A percentile compares a stretch with the other conserved stretches of the same genome.
Evolutionary conservation across 129 eudicot genomes (phyloP).

Genomic region (Helichrysum umbraculigerum): DNA sequence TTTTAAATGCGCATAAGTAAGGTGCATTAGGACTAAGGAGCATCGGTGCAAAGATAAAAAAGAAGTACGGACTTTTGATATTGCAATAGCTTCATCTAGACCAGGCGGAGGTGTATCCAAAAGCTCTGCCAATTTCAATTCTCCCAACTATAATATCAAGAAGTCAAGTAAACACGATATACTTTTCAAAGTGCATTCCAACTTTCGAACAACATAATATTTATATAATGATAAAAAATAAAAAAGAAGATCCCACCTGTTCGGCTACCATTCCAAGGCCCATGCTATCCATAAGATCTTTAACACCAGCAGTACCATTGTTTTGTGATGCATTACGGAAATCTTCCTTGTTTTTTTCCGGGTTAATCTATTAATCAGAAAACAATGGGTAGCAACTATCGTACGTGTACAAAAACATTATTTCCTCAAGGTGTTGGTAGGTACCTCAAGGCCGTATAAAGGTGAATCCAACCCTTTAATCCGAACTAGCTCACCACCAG

Average conservation of each 20-base stretch:
- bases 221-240: neutral
- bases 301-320: constrained; percentile 44
- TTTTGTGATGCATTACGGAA: constrained; percentile 43
- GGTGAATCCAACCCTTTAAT: constrained; percentile 73
- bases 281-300: constrained; percentile 59
- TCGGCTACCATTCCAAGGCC: constrained; percentile 82
- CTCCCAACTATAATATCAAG: constrained; percentile 49
- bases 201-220: neutral
- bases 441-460: constrained; percentile 78
- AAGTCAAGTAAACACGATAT: constrained; percentile 20
- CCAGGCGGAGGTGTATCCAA: constrained; percentile 76
- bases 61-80: constrained; percentile 50
- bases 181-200: constrained; percentile 9
- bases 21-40: neutral
- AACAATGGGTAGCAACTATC: neutral
- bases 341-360: constrained; percentile 65
- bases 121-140: constrained; percentile 60
- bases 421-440: neutral
- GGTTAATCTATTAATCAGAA: constrained; percentile 43
- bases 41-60: neutral
- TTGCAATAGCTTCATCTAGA: constrained; percentile 71
- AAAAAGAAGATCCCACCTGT: constrained; percentile 44
- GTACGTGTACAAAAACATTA: neutral
- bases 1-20: neutral
- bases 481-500: constrained; percentile 70